Evolutionary conservation across 306 rosid genomes (phyloP).

Genomic region (Trichosanthes cucumerina): DNA sequence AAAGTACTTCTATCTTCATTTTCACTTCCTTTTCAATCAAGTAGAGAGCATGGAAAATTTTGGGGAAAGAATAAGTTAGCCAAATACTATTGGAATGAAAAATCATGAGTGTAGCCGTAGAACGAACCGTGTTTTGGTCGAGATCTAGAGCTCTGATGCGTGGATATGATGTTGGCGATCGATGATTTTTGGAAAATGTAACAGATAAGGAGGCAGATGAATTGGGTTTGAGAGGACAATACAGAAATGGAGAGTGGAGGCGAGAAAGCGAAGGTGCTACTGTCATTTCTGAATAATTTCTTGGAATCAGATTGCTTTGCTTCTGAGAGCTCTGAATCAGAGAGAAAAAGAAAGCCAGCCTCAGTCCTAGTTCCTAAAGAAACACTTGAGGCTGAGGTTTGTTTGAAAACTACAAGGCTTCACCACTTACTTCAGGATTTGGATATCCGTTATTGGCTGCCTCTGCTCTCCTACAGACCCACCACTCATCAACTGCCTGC

Average conservation of each 20-base stretch:
- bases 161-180: constrained; percentile 52
- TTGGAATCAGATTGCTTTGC: neutral
- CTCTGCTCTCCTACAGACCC: constrained; percentile 6
- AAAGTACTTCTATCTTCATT: neutral
- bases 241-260: constrained; percentile 54
- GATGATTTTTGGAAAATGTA: constrained; percentile 28
- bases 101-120: neutral
- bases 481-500: neutral
- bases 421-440: constrained; percentile 6
- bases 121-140: constrained; percentile 80
- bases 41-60: neutral
- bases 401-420: neutral
- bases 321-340: neutral
- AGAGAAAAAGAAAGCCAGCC: neutral
- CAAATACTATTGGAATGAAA: no score
- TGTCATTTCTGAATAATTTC: constrained; percentile 38
- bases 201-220: constrained; percentile 15
- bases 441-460: constrained; percentile 26
- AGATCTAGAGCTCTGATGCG: constrained; percentile 72
- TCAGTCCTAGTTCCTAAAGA: neutral
- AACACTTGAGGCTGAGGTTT: neutral
- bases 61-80: neutral
- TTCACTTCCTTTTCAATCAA: neutral
- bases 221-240: constrained; percentile 45
- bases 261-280: constrained; percentile 37